Percentiles rank a stretch among this genome's conserved stretches.
These are phyloP conservation scores for Acanthamoeba triangularis DNA, from an alignment of 208 protist genomes.

Conservation along the genomic window DNA sequence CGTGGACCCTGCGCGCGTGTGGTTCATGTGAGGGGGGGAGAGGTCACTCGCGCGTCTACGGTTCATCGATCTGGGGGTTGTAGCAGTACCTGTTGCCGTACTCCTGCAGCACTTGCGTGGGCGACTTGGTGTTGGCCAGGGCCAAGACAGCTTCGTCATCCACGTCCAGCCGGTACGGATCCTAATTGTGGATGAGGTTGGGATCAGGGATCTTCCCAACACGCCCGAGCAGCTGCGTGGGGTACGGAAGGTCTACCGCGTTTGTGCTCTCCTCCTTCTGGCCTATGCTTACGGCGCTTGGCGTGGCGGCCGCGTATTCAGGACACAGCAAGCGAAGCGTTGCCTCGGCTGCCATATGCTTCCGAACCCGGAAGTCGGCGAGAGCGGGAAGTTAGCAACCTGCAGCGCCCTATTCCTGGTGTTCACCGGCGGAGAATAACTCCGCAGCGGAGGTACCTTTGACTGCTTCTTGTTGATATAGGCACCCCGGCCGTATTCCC, in stretches of 20 bases:
- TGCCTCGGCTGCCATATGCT: conserved; percentile 66
- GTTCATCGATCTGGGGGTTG: too few relatives aligned
- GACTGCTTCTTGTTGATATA: conserved; percentile 72
- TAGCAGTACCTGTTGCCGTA: conserved; percentile 28
- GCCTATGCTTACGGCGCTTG: not conserved
- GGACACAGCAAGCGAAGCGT: conserved; percentile 7
- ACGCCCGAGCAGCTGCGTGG: not conserved
- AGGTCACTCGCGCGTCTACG: too few relatives aligned
- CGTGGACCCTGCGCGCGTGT: not conserved
- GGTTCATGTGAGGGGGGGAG: not conserved
- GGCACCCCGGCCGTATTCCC: conserved; percentile 55
- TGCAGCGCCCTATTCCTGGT: too few relatives aligned
- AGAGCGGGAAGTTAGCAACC: not conserved
- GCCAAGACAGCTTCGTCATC: conserved; percentile 44
- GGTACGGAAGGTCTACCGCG: not conserved
- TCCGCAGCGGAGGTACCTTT: not conserved
- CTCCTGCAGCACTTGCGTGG: conserved; percentile 68
- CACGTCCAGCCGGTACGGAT: conserved; percentile 37
- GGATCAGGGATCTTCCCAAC: not conserved
- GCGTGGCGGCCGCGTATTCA: not conserved
- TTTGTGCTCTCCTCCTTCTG: not conserved
- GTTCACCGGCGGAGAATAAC: not conserved
- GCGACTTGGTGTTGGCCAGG: conserved; percentile 17
- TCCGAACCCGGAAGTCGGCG: not conserved
- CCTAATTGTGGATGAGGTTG: not conserved